A percentile compares a stretch with the other conserved stretches of the same genome.
Conservation (phyloP, 495 filamentous ascomycete species). For the Margaritispora aquatica region DNA sequence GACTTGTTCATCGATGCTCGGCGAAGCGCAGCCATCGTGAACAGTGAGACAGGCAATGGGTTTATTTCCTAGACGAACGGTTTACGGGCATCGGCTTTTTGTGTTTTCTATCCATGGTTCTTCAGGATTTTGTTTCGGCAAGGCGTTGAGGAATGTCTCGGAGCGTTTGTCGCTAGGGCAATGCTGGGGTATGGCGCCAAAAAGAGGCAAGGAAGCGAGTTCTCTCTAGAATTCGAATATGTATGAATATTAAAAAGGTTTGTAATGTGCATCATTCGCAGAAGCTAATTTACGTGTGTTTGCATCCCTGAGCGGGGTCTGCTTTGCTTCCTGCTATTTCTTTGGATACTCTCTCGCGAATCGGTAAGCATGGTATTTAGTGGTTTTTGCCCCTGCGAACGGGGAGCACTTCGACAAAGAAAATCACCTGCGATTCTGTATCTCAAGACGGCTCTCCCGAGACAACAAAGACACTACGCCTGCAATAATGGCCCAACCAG, state of each 20-base stretch:
- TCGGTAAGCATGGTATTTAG: slow-evolving; percentile 9
- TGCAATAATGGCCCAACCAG: slow-evolving; percentile 21
- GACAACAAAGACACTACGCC: slow-evolving; percentile 25
- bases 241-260: slow-evolving; percentile 16
- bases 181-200: slow-evolving; percentile 1
- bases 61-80: slow-evolving; percentile 42
- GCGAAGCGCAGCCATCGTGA: slow-evolving; percentile 69
- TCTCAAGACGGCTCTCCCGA: slow-evolving; percentile 23
- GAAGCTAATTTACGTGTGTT: slow-evolving; percentile 4
- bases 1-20: slow-evolving; percentile 86
- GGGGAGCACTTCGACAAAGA: slow-evolving; percentile 18
- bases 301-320: slow-evolving; percentile 8
- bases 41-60: slow-evolving; percentile 51
- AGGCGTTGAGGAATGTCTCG: slow-evolving; percentile 19
- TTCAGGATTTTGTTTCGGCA: slow-evolving; percentile 11
- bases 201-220: slow-evolving; percentile 8
- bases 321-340: slow-evolving; percentile 6
- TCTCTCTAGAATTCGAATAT: slow-evolving; percentile 10
- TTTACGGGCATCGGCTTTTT: slow-evolving; percentile 4
- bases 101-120: slow-evolving; percentile 4
- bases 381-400: slow-evolving; percentile 9
- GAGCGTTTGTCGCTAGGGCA: slow-evolving; percentile 11
- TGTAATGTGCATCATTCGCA: slow-evolving; percentile 9
- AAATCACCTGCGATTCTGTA: slow-evolving; percentile 13
- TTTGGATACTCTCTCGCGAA: not conserved